Conservation (phyloP, 352 stramenopile species). For the Globisporangium paroecandrum region DNA sequence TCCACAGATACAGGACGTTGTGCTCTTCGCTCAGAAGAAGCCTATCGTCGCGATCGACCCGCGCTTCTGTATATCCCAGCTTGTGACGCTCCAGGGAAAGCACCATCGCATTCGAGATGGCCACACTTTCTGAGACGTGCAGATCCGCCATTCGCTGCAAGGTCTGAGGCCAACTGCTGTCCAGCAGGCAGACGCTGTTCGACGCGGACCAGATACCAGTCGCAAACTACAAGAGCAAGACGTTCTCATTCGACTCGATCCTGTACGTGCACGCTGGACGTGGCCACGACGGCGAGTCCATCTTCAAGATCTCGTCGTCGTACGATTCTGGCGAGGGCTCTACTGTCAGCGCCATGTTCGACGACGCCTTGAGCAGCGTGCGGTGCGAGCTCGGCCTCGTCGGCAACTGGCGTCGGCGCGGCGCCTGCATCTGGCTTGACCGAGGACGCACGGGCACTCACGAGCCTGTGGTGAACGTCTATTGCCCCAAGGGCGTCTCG, state of each 20-base stretch:
- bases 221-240: conserved; percentile 3
- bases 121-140: too few species aligned
- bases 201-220: neutral
- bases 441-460: neutral
- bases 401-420: conserved; percentile 1
- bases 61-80: too few species aligned
- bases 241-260: neutral
- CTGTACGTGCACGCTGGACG: neutral
- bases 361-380: neutral
- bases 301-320: conserved; percentile 2
- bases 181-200: too few species aligned
- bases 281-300: neutral
- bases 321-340: neutral
- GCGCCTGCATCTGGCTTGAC: conserved; percentile 7
- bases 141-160: too few species aligned
- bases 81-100: too few species aligned
- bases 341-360: neutral
- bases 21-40: too few species aligned
- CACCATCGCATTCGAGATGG: too few species aligned
- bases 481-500: neutral
- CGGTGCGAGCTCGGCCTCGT: conserved; percentile 5
- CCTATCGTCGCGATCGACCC: too few species aligned
- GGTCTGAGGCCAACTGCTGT: too few species aligned
- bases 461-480: neutral
- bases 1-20: too few species aligned